Percentiles rank a stretch among this genome's conserved stretches.
Evolutionary conservation across 805 yeast species (phyloP).

Genomic region (Clavispora fructus): DNA sequence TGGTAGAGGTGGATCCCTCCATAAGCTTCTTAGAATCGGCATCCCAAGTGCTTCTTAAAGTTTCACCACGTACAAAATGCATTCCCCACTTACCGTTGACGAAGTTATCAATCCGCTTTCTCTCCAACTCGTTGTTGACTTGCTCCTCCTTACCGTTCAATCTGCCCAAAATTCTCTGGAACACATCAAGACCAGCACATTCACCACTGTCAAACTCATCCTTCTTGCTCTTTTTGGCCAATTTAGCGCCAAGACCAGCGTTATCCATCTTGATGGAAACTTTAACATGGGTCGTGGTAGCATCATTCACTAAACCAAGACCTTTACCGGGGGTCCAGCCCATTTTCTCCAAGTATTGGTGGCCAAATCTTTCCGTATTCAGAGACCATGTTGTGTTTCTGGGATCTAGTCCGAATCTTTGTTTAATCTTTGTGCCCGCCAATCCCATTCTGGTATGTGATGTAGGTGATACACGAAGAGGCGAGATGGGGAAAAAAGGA

Average conservation of each 20-base stretch:
- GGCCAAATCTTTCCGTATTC: slow-evolving; percentile 80
- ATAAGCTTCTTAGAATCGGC: slow-evolving; percentile 34
- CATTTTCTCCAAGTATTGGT: slow-evolving; percentile 67
- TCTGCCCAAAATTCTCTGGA: slow-evolving; percentile 84
- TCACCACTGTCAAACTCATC: slow-evolving; percentile 78
- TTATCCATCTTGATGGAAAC: slow-evolving; percentile 78
- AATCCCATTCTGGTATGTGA: slow-evolving; percentile 53
- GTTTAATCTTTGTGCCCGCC: slow-evolving; percentile 75
- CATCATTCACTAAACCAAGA: slow-evolving; percentile 63
- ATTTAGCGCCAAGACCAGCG: slow-evolving; percentile 83
- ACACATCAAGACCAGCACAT: slow-evolving; percentile 86
- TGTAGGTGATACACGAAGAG: background rate
- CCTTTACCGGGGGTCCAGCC: slow-evolving; percentile 96
- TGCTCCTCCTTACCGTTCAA: slow-evolving; percentile 80
- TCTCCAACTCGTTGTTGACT: slow-evolving; percentile 59
- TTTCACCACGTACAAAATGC: slow-evolving; percentile 80
- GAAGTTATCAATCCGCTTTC: slow-evolving; percentile 61
- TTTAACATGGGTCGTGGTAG: slow-evolving; percentile 76
- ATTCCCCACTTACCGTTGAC: slow-evolving; percentile 88
- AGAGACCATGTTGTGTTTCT: slow-evolving; percentile 94
- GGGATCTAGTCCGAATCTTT: slow-evolving; percentile 87
- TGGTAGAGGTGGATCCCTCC: slow-evolving; percentile 9
- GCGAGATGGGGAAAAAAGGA: slow-evolving; percentile 1
- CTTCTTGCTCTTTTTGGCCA: slow-evolving; percentile 49
- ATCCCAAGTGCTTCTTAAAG: slow-evolving; percentile 80